These are phyloP conservation scores for Neurospora sp. DNA, from an alignment of 495 filamentous ascomycete genomes.

Conservation along the genomic window DNA sequence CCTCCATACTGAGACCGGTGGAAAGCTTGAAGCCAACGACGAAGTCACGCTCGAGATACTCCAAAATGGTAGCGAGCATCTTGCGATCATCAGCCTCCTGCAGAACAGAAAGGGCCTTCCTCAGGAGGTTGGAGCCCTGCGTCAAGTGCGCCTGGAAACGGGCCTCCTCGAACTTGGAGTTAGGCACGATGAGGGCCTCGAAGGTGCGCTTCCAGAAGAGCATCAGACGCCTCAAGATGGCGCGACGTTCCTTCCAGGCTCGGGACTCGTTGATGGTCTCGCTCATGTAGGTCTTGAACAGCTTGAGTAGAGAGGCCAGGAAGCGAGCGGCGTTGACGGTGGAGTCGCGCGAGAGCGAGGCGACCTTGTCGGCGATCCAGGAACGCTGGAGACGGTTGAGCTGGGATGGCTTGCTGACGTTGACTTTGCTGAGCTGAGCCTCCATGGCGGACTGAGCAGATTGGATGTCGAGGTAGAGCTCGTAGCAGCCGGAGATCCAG, in stretches of 20 bases:
- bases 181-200: constrained; percentile 25
- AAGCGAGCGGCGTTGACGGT: constrained; percentile 41
- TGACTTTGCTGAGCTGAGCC: constrained; percentile 23
- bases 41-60: constrained; percentile 32
- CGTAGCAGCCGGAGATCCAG: constrained; percentile 40
- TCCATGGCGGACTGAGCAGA: constrained; percentile 19
- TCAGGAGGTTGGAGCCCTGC: constrained; percentile 24
- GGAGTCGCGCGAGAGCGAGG: constrained; percentile 53
- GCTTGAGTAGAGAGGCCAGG: constrained; percentile 22
- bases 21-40: constrained; percentile 47
- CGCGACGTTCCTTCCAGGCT: constrained; percentile 24
- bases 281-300: constrained; percentile 24
- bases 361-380: constrained; percentile 44
- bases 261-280: constrained; percentile 12
- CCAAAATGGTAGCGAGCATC: constrained; percentile 21
- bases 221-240: constrained; percentile 35
- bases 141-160: constrained; percentile 44
- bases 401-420: constrained; percentile 44
- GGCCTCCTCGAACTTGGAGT: constrained; percentile 38
- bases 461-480: constrained; percentile 39
- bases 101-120: constrained; percentile 10
- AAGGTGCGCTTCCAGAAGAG: constrained; percentile 51
- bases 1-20: constrained; percentile 77
- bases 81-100: constrained; percentile 12
- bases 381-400: constrained; percentile 65